These are phyloP conservation scores for Cornus kousa DNA, from an alignment of 148 eudicot species.

Conservation along the genomic window DNA sequence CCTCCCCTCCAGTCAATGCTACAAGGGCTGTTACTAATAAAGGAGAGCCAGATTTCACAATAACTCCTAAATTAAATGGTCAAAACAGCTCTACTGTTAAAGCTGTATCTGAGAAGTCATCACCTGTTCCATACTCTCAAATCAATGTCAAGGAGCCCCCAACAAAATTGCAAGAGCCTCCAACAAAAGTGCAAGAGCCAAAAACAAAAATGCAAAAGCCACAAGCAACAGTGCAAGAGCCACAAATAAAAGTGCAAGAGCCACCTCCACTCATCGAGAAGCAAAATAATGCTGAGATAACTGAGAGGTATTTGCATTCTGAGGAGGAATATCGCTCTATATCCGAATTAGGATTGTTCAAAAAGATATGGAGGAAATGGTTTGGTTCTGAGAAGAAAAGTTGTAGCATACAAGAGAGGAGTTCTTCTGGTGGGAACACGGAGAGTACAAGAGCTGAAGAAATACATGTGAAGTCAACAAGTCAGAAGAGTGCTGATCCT, in stretches of 20 bases:
- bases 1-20: conserved; percentile 14
- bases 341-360: conserved; percentile 41
- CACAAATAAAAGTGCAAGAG: conserved; percentile 8
- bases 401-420: conserved; percentile 2
- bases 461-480: conserved; percentile 16
- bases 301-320: background rate
- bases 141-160: conserved; percentile 10
- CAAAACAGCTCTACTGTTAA: conserved; percentile 18
- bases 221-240: too few species aligned
- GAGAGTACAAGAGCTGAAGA: conserved; percentile 19
- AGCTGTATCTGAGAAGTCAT: conserved; percentile 23
- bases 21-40: conserved; percentile 19
- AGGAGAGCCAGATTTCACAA: conserved; percentile 19
- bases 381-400: conserved; percentile 30
- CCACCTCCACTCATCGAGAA: conserved; percentile 16
- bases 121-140: conserved; percentile 11
- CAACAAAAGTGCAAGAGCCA: conserved; percentile 18
- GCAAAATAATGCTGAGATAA: conserved; percentile 5
- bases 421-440: conserved; percentile 5
- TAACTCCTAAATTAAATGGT: conserved; percentile 22
- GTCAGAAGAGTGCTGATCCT: conserved; percentile 13
- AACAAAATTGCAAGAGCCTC: conserved; percentile 22
- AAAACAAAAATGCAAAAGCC: background rate
- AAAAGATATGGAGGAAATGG: conserved; percentile 47
- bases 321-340: conserved; percentile 23